Conservation (phyloP, 2,329 filamentous ascomycete genomes). For the Verticillium isaacii region DNA sequence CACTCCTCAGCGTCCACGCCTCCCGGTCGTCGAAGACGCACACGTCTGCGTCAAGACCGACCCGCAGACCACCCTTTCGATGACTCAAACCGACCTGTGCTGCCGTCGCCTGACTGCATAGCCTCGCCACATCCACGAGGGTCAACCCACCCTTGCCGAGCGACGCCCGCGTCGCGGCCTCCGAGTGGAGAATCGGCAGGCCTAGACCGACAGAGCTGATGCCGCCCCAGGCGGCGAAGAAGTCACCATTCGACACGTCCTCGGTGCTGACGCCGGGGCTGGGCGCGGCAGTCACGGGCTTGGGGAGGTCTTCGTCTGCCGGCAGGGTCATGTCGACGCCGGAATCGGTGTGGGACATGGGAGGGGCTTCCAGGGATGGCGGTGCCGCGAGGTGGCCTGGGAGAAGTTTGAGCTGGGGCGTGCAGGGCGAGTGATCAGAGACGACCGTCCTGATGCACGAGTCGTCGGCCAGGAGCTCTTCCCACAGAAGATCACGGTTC, state of each 20-base stretch:
- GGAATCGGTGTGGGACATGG: slow-evolving; percentile 46
- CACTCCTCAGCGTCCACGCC: slow-evolving; percentile 66
- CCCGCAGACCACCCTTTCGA: slow-evolving; percentile 74
- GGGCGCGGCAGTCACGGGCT: slow-evolving; percentile 24
- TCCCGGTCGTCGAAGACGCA: slow-evolving; percentile 87
- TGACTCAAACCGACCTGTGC: slow-evolving; percentile 79
- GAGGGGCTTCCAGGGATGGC: slow-evolving; percentile 18
- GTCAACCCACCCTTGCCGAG: slow-evolving; percentile 35
- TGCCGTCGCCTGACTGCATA: slow-evolving; percentile 84
- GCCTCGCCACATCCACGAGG: slow-evolving; percentile 76
- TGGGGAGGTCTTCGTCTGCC: slow-evolving; percentile 16
- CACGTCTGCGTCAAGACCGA: slow-evolving; percentile 84
- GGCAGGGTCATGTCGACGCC: slow-evolving; percentile 44
- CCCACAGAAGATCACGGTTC: slow-evolving; percentile 86
- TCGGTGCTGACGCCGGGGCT: slow-evolving; percentile 10
- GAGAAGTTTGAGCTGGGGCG: slow-evolving; percentile 86
- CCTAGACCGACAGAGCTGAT: slow-evolving; percentile 93
- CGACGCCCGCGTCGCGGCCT: slow-evolving; percentile 57
- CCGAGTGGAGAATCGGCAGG: slow-evolving; percentile 83
- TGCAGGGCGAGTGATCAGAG: slow-evolving; percentile 94
- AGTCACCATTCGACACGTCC: slow-evolving; percentile 60
- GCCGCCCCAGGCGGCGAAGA: slow-evolving; percentile 94
- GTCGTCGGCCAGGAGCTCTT: slow-evolving; percentile 64
- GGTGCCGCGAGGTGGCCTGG: slow-evolving; percentile 54
- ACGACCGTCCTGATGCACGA: slow-evolving; percentile 90